Percentiles rank a stretch among this genome's conserved stretches.
Conservation (phyloP, 345 rosid genomes). For the Eucalyptus leucophloia region DNA sequence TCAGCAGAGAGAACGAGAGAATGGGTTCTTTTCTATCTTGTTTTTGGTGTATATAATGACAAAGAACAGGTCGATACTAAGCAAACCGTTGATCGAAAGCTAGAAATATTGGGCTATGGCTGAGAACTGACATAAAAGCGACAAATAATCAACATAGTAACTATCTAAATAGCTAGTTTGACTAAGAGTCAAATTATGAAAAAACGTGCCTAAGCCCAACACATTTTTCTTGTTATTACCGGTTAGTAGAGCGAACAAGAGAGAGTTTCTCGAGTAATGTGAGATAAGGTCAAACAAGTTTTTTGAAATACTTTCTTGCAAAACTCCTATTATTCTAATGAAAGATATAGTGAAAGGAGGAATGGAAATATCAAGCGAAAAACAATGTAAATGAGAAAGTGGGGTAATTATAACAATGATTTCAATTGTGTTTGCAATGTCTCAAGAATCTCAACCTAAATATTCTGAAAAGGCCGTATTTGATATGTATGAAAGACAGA, state of each 20-base stretch:
- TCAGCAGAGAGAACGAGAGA: background rate
- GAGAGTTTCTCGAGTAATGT: background rate
- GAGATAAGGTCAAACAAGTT: background rate
- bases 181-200: background rate
- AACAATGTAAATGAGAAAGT: background rate
- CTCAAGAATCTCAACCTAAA: background rate
- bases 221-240: background rate
- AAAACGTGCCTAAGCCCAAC: background rate
- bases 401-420: fast-evolving
- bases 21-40: background rate
- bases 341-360: background rate
- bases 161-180: background rate
- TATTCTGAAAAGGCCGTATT: background rate
- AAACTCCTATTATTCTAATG: background rate
- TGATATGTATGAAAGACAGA: fast-evolving
- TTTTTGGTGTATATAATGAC: background rate
- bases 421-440: background rate
- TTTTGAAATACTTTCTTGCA: background rate
- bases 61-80: background rate
- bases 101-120: background rate
- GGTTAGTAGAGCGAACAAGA: background rate
- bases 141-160: background rate
- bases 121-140: background rate
- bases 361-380: background rate
- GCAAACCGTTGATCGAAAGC: too few relatives aligned